phyloP scores from a whole-genome alignment of 2,329 filamentous ascomycete genomes.

The Hypoxylon rubiginosum region DNA sequence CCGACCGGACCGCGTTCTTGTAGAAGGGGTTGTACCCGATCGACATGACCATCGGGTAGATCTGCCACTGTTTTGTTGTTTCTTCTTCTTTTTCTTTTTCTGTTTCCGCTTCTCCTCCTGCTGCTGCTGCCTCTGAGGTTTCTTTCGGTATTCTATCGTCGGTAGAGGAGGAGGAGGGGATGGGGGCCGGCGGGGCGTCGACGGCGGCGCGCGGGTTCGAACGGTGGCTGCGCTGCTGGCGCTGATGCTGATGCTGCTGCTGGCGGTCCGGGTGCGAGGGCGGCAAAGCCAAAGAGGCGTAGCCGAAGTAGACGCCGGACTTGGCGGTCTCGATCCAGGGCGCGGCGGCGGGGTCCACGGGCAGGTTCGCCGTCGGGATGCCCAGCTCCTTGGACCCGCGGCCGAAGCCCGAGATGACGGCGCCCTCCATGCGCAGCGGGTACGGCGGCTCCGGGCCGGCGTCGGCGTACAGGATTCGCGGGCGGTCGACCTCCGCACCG shows the following conservation, averaged over 20 bases:
- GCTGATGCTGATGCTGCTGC: slow-evolving; percentile 5
- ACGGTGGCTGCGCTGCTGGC: slow-evolving; percentile 24
- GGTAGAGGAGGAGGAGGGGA: slow-evolving; percentile 7
- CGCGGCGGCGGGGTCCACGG: slow-evolving; percentile 72
- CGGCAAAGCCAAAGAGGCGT: slow-evolving; percentile 78
- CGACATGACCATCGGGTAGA: slow-evolving; percentile 91
- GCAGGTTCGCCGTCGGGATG: slow-evolving; percentile 95
- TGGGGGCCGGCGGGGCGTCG: slow-evolving; percentile 48
- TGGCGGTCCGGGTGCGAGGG: slow-evolving; percentile 60
- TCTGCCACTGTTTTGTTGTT: slow-evolving; percentile 48
- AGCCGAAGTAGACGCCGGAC: slow-evolving; percentile 95
- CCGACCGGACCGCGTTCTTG: slow-evolving; percentile 87
- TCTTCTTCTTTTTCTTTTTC: slow-evolving; percentile 5
- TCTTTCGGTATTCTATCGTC: too few relatives aligned
- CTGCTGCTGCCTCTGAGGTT: slow-evolving; percentile 36
- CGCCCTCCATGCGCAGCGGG: slow-evolving; percentile 85
- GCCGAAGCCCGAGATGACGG: slow-evolving; percentile 93
- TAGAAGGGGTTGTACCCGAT: slow-evolving; percentile 99
- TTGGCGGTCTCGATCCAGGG: slow-evolving; percentile 74
- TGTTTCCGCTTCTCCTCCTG: background rate
- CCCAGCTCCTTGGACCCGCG: slow-evolving; percentile 96
- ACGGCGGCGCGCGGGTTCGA: slow-evolving; percentile 45
- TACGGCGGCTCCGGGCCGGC: slow-evolving; percentile 82
- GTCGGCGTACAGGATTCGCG: slow-evolving; percentile 79
- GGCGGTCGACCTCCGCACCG: slow-evolving; percentile 59